Evolutionary conservation across 2,329 filamentous ascomycete genomes (phyloP), one percentile per base, ranked within the genome.

Genomic region (Teratosphaeriaceae sp.): DNA sequence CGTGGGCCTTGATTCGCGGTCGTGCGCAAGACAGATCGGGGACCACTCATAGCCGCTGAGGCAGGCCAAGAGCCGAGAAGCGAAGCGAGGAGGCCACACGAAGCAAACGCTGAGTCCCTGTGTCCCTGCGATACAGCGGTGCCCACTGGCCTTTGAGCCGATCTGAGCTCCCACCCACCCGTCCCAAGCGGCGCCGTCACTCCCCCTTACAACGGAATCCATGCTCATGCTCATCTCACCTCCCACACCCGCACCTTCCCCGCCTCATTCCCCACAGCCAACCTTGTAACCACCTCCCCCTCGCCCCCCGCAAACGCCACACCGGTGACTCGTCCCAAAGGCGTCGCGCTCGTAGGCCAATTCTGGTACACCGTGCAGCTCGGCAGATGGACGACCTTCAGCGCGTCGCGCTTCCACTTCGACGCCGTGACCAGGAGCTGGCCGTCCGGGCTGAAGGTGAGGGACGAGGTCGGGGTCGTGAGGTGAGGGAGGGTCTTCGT

Each of bases 281-380:
- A 63, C 56, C 89, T 54, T 40, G 53, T 42, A 44, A 58, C 48
- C 21, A 59, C 55, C 42, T 67, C 87, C 69, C 73, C 77, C 7
- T 55, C 64, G 2, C 67, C 70, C 15, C 58, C 61, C 2, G 64
- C 68, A 56, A 69, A 72, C 15, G 72, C 68, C 50, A 77, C 59
- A 9, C 68, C 61, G 2, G 86, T 85, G 52, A 97, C 81, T 46
- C 88, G 76, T 0, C 92, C 92, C 48, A 98, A 67, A 1, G 89
- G 88, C 44, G 92, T 98, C 62, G 85, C 82, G 50, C 81, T 79
- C 42, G 90, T 98, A 19, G 92, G 92, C 92, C 92, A 98, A 66
- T 98, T 98, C 58, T 83, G 81, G 73, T 92, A 98, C 16, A 97
- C 87, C 1, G 88, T 95, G 64, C 88, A 95, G 54, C 79, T 89